phyloP scores from a whole-genome alignment of 139 green algal genomes.

The Volvox reticuliferus region DNA sequence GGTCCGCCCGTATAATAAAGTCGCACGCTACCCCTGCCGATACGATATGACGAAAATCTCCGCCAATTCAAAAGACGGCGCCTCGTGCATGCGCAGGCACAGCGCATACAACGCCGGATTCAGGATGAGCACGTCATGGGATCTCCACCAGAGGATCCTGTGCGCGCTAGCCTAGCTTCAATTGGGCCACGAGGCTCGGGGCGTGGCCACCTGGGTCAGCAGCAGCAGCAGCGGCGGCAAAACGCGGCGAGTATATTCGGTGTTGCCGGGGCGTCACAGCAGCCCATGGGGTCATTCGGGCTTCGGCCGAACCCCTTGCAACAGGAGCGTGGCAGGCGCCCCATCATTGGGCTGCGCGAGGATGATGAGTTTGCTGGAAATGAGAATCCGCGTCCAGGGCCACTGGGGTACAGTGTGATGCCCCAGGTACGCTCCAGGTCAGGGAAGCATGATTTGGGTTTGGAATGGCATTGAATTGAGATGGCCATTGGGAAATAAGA shows the following conservation, averaged over 20 bases:
- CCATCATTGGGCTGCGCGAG: conserved; percentile 18
- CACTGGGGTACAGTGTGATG: conserved; percentile 47
- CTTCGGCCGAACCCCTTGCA: not conserved
- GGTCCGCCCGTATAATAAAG: too few species aligned
- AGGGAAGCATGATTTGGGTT: too few species aligned
- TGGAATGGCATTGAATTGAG: too few species aligned
- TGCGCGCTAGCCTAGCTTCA: conserved; percentile 46
- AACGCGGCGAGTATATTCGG: not conserved
- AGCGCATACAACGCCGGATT: conserved; percentile 77
- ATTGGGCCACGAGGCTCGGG: not conserved
- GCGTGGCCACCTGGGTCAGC: not conserved
- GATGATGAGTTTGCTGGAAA: conserved; percentile 30
- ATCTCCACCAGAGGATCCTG: conserved; percentile 41
- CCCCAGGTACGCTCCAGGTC: conserved; percentile 37
- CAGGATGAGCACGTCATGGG: conserved; percentile 57
- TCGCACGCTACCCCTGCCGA: too few species aligned
- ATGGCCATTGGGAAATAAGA: too few species aligned
- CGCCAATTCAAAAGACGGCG: too few species aligned
- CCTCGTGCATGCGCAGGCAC: conserved; percentile 63
- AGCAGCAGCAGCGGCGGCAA: conserved; percentile 15
- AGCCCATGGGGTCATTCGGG: not conserved
- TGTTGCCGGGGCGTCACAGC: not conserved
- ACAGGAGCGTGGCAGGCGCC: not conserved
- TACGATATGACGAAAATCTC: too few species aligned
- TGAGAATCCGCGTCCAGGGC: not conserved